Percentiles rank a stretch among this genome's conserved stretches.
These are phyloP conservation scores for Westerdykella ornata DNA, from an alignment of 2,329 filamentous ascomycete genomes.

Conservation along the genomic window DNA sequence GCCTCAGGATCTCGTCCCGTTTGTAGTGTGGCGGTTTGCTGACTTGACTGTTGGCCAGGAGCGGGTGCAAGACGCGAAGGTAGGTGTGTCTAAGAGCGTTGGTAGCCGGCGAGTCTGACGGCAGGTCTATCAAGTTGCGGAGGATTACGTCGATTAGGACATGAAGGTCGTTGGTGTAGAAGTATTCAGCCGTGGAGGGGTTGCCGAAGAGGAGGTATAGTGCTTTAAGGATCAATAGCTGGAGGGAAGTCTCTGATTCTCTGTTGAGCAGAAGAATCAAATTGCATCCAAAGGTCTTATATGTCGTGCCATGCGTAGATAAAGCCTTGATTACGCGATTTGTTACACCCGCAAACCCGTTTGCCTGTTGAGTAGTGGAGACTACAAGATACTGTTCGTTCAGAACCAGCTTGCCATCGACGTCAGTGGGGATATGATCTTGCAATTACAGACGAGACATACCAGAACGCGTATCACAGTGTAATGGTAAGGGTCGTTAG, in stretches of 20 bases:
- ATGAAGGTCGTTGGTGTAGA: slow-evolving; percentile 94
- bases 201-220: slow-evolving; percentile 94
- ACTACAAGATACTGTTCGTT: slow-evolving; percentile 98
- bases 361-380: slow-evolving; percentile 37
- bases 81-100: slow-evolving; percentile 78
- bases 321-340: slow-evolving; percentile 92
- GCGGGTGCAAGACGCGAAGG: slow-evolving; percentile 80
- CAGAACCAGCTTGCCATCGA: slow-evolving; percentile 63
- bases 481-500: slow-evolving; percentile 90
- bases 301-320: slow-evolving; percentile 69
- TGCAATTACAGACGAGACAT: slow-evolving; percentile 30
- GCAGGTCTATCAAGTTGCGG: slow-evolving; percentile 90
- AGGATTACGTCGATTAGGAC: slow-evolving; percentile 94
- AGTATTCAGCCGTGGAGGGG: slow-evolving; percentile 87
- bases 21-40: slow-evolving; percentile 86
- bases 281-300: slow-evolving; percentile 95
- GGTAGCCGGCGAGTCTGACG: slow-evolving; percentile 59
- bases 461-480: slow-evolving; percentile 89
- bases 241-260: slow-evolving; percentile 85
- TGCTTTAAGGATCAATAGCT: slow-evolving; percentile 92
- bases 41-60: slow-evolving; percentile 87
- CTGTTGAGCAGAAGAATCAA: slow-evolving; percentile 92
- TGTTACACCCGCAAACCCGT: slow-evolving; percentile 56
- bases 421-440: slow-evolving; percentile 2
- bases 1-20: slow-evolving; percentile 69